Evolutionary conservation across 2,329 filamentous ascomycete species (phyloP).

Genomic region (Onygena corvina): DNA sequence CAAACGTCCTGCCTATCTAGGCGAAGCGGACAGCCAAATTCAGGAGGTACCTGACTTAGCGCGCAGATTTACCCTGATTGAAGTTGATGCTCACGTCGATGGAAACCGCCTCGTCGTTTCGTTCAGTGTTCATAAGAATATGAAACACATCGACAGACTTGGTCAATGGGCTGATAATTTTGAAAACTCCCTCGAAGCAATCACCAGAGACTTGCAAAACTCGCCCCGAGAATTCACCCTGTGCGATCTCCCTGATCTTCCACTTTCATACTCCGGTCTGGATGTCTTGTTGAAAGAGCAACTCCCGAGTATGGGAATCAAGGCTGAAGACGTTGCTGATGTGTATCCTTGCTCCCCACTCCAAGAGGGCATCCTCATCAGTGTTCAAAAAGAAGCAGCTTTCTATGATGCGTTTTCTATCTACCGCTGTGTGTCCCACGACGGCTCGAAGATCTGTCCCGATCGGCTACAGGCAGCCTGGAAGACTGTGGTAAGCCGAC

Average conservation of each 20-base stretch:
- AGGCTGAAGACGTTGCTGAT: slow-evolving; percentile 20
- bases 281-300: slow-evolving; percentile 25
- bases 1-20: slow-evolving; percentile 31
- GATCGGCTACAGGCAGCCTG: slow-evolving; percentile 7
- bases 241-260: slow-evolving; percentile 35
- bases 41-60: slow-evolving; percentile 26
- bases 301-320: slow-evolving; percentile 28
- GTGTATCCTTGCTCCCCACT: slow-evolving; percentile 25
- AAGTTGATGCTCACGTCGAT: slow-evolving; percentile 41
- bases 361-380: slow-evolving; percentile 16
- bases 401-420: slow-evolving; percentile 9
- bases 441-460: background rate
- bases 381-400: slow-evolving; percentile 21
- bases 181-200: slow-evolving; percentile 22
- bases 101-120: slow-evolving; percentile 37
- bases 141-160: slow-evolving; percentile 38
- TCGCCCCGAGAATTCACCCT: slow-evolving; percentile 26
- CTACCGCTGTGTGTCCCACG: slow-evolving; percentile 1
- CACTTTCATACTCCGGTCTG: slow-evolving; percentile 32
- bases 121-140: slow-evolving; percentile 41
- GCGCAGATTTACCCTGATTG: slow-evolving; percentile 40
- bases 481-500: slow-evolving; percentile 13
- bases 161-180: slow-evolving; percentile 34
- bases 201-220: slow-evolving; percentile 18
- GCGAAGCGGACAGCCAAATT: slow-evolving; percentile 35